These are phyloP conservation scores for Vitellaria paradoxa DNA, from an alignment of 179 eudicot species.

Conservation along the genomic window DNA sequence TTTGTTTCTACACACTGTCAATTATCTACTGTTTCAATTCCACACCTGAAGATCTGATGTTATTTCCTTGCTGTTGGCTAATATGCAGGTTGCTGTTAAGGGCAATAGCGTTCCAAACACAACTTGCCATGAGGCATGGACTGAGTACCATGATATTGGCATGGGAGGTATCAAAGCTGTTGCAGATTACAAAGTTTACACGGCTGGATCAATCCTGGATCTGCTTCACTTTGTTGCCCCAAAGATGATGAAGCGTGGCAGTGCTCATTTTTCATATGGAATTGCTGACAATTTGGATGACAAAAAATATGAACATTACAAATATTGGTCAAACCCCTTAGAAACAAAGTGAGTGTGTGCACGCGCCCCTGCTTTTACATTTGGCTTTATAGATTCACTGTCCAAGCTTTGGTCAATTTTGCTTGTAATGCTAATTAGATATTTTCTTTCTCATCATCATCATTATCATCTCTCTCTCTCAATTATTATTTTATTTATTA, in stretches of 20 bases:
- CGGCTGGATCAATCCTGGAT: constrained; percentile 62
- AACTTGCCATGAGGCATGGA: constrained; percentile 87
- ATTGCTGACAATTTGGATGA: constrained; percentile 87
- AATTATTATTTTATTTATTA: neutral
- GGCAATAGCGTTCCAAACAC: constrained; percentile 72
- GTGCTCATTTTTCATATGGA: constrained; percentile 87
- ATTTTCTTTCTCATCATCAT: too few species aligned
- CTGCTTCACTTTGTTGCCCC: constrained; percentile 91
- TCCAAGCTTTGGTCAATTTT: neutral
- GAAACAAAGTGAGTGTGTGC: constrained; percentile 68
- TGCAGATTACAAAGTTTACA: constrained; percentile 76
- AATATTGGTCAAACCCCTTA: constrained; percentile 92
- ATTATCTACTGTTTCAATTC: neutral
- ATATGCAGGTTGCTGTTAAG: constrained; percentile 71
- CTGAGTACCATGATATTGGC: constrained; percentile 96
- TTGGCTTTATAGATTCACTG: neutral
- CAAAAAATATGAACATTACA: constrained; percentile 69
- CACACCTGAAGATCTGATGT: neutral
- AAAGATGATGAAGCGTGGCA: constrained; percentile 93
- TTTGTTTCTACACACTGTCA: neutral
- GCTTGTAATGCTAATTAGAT: neutral
- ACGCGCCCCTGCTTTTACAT: neutral
- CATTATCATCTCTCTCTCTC: too few species aligned
- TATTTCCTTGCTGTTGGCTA: constrained; percentile 6
- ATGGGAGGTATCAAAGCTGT: constrained; percentile 74